phyloP scores from a whole-genome alignment of 306 rosid genomes.

The Dalbergia oliveri region DNA sequence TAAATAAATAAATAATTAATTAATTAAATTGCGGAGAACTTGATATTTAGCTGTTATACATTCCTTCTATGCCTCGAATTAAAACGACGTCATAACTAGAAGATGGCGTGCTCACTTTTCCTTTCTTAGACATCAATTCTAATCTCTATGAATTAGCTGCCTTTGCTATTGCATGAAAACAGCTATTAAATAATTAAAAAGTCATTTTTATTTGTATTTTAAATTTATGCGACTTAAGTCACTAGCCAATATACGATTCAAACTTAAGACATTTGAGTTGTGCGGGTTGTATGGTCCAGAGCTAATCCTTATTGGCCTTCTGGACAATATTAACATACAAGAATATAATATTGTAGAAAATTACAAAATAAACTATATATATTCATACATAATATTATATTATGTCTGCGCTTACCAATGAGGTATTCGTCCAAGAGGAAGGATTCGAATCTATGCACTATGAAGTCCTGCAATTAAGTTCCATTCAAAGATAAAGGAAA shows the following conservation, averaged over 20 bases:
- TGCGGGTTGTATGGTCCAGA: too few relatives aligned
- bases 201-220: not conserved
- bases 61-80: not conserved
- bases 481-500: too few relatives aligned
- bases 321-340: too few relatives aligned
- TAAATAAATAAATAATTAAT: too few relatives aligned
- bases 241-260: not conserved
- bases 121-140: conserved; percentile 12
- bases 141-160: not conserved
- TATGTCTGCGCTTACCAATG: too few relatives aligned
- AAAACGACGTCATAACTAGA: conserved; percentile 18
- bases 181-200: not conserved
- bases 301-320: not conserved
- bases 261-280: not conserved
- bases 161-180: not conserved
- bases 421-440: too few relatives aligned
- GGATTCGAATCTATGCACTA: too few relatives aligned
- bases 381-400: too few relatives aligned
- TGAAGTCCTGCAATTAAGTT: too few relatives aligned
- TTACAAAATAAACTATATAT: too few relatives aligned
- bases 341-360: too few relatives aligned
- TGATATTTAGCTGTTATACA: not conserved
- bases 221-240: not conserved
- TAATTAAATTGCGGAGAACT: not conserved
- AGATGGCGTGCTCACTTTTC: conserved; percentile 26